Conservation (phyloP, 768 basidiomycete species). For the Gyrodon lividus region DNA sequence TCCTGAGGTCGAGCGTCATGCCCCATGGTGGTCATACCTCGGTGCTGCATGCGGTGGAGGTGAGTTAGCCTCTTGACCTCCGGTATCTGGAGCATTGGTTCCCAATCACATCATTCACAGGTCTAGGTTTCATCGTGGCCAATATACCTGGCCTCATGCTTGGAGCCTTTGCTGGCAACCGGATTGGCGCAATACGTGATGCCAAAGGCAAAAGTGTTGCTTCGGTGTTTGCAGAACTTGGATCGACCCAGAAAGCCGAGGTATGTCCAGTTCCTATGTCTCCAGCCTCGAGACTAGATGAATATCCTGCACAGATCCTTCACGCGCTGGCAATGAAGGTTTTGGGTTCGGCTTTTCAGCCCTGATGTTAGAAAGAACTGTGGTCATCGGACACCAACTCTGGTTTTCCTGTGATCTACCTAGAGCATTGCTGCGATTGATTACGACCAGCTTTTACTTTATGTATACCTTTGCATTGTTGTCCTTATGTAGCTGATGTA, state of each 20-base stretch:
- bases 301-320: conserved; percentile 54
- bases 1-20: conserved; percentile 73
- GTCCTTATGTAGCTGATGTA: neutral
- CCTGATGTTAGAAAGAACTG: too few relatives aligned
- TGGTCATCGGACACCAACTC: too few relatives aligned
- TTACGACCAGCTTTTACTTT: too few relatives aligned
- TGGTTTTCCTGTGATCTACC: too few relatives aligned
- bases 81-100: neutral
- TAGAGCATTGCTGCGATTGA: too few relatives aligned
- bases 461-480: conserved; percentile 3
- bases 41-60: conserved; percentile 72
- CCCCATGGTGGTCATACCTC: conserved; percentile 73
- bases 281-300: neutral
- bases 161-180: conserved; percentile 84
- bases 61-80: conserved; percentile 21
- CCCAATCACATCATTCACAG: conserved; percentile 38
- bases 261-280: conserved; percentile 39
- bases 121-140: conserved; percentile 48
- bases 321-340: conserved; percentile 82
- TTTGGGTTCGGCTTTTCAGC: conserved; percentile 57
- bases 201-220: conserved; percentile 95
- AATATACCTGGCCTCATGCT: conserved; percentile 86
- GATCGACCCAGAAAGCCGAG: conserved; percentile 82
- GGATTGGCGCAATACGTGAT: conserved; percentile 88
- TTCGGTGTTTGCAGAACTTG: conserved; percentile 78